These are phyloP conservation scores for Bruguiera parviflora DNA, from an alignment of 345 rosid species.

Conservation along the genomic window DNA sequence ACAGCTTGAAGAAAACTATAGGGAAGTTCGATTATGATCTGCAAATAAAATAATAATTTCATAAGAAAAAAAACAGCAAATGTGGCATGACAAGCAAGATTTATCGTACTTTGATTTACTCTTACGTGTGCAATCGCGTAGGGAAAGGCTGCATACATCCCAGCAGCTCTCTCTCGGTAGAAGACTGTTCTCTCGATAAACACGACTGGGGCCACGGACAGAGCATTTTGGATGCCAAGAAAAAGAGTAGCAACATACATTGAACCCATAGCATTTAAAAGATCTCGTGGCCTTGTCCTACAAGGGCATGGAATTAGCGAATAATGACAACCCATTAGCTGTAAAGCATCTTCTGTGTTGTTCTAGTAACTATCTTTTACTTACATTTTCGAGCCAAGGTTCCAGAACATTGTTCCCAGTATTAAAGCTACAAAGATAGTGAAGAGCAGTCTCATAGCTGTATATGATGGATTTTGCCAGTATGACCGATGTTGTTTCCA, in stretches of 20 bases:
- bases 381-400: slow-evolving; percentile 55
- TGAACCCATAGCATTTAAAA: slow-evolving; percentile 72
- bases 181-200: slow-evolving; percentile 67
- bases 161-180: slow-evolving; percentile 78
- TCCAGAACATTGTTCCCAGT: slow-evolving; percentile 74
- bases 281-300: slow-evolving; percentile 50
- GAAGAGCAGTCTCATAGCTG: slow-evolving; percentile 61
- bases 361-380: too few species aligned
- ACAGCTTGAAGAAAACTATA: slow-evolving; percentile 47
- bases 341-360: too few species aligned
- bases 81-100: neutral
- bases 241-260: slow-evolving; percentile 65
- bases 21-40: slow-evolving; percentile 62
- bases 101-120: too few species aligned
- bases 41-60: slow-evolving; percentile 1
- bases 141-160: slow-evolving; percentile 77
- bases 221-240: slow-evolving; percentile 58
- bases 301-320: slow-evolving; percentile 19
- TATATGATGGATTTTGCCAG: slow-evolving; percentile 72
- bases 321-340: too few species aligned
- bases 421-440: slow-evolving; percentile 52
- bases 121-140: slow-evolving; percentile 64
- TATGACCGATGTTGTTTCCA: slow-evolving; percentile 76
- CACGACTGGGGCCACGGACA: slow-evolving; percentile 63
- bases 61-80: neutral